Evolutionary conservation across 2,329 filamentous ascomycete genomes (phyloP), one percentile per base, ranked within the genome.

Genomic region (Tolypocladium tropicale): DNA sequence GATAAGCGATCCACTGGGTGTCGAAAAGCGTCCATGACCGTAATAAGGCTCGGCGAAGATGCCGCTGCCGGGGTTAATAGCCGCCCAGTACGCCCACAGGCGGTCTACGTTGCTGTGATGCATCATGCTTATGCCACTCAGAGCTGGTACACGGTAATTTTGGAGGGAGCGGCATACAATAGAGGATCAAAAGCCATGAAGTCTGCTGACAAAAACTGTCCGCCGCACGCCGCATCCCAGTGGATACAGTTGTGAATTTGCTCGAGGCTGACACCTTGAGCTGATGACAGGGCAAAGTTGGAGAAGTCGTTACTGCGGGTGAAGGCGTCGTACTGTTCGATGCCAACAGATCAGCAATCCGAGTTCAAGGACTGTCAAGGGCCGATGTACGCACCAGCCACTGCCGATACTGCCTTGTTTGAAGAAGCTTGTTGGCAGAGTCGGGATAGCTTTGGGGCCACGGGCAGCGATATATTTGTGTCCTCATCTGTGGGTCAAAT

Each of bases 31-130:
- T 5, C 70, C 63, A 6, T 62, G 58, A 33, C 68, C 70, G 2
- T 23, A 46, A 60, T 75, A 76, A 6, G 70, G 65, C 51, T 59
- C 60, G 34, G 56, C 62, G 62, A 76, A 74, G 33, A 72, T 64
- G 54, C 63, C 59, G 57, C 69, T 60, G 50, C 63, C 58, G 25
- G 73, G 73, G 56, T 66, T 62, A 53, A 80, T 72, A 32, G 70
- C 72, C 62, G 78, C 71, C 74, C 74, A 81, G 61, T 78, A 74
- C n/a, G 81, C 77, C 69, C 84, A 85, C 39, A 88, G 73, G 43
- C 84, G 79, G 63, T 88, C 83, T 55, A 88, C 76, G 62, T 88
- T 83, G 63, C 76, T 68, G 69, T 78, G 78, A 58, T 78, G 76
- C 30, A 78, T 64, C 74, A 73, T 74, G 61, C 69, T n/a, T 70